Percentiles rank a stretch among this genome's conserved stretches.
These are phyloP conservation scores for Erucastrum elatum DNA, from an alignment of 345 rosid genomes.

Conservation along the genomic window DNA sequence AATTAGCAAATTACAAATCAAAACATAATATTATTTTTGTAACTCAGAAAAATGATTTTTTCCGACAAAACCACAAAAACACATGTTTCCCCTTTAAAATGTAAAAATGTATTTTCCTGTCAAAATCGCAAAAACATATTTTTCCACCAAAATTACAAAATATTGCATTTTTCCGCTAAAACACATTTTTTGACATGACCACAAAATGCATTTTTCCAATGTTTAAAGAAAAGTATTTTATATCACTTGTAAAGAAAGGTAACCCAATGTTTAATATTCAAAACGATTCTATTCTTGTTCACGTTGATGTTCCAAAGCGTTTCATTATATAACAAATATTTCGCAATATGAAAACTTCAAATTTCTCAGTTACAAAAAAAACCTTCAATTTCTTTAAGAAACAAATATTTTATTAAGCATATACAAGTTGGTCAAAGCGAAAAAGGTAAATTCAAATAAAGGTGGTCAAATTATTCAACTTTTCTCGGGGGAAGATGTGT, in stretches of 20 bases:
- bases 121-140: too few relatives aligned
- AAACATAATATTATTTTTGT: too few relatives aligned
- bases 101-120: too few relatives aligned
- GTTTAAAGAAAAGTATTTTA: background rate
- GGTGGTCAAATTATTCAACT: background rate
- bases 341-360: background rate
- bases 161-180: too few relatives aligned
- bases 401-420: background rate
- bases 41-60: too few relatives aligned
- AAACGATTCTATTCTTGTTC: background rate
- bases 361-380: too few relatives aligned
- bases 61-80: too few relatives aligned
- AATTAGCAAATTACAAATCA: too few relatives aligned
- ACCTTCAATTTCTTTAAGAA: background rate
- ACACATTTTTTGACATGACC: too few relatives aligned
- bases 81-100: too few relatives aligned
- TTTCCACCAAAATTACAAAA: too few relatives aligned
- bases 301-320: background rate
- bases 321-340: background rate
- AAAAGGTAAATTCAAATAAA: background rate
- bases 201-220: too few relatives aligned
- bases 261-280: background rate
- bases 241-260: background rate
- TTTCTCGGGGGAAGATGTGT: background rate
- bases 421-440: background rate